Evolutionary conservation across 2,329 filamentous ascomycete species (phyloP).

Genomic region (Alternaria dauci): DNA sequence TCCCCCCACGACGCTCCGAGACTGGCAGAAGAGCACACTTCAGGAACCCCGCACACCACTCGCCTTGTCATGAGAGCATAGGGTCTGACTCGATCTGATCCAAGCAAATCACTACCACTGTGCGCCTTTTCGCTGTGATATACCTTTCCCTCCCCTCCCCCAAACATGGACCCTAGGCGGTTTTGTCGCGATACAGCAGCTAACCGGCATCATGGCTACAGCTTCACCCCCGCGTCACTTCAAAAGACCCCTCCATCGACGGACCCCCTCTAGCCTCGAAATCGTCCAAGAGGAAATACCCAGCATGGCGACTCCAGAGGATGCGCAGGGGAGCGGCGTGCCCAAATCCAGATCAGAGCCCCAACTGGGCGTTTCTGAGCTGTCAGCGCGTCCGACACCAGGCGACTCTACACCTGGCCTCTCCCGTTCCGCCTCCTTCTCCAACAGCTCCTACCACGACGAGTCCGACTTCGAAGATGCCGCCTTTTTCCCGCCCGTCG

Average conservation of each 20-base stretch:
- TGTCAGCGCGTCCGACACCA: conserved; percentile 33
- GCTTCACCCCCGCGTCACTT: conserved; percentile 35
- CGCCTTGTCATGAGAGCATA: conserved; percentile 41
- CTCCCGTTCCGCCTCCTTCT: conserved; percentile 82
- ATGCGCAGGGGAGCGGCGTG: conserved; percentile 15
- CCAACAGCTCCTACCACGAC: conserved; percentile 86
- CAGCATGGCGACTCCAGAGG: conserved; percentile 38
- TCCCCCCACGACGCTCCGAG: conserved; percentile 6
- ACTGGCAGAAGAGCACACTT: conserved; percentile 7
- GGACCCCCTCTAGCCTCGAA: conserved; percentile 39
- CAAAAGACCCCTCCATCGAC: conserved; percentile 40
- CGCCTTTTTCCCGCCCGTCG: conserved; percentile 76
- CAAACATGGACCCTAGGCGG: conserved; percentile 15
- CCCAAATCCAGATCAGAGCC: conserved; percentile 43
- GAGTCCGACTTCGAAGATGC: conserved; percentile 77
- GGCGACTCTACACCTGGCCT: conserved; percentile 60
- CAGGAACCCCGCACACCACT: conserved; percentile 21
- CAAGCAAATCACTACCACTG: conserved; percentile 23
- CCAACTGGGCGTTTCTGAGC: conserved; percentile 38
- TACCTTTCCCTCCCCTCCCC: background rate
- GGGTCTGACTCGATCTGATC: conserved; percentile 22
- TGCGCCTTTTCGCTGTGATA: conserved; percentile 28
- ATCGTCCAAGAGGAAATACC: conserved; percentile 42
- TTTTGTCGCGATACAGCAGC: conserved; percentile 23
- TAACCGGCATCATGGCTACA: conserved; percentile 44